phyloP scores from a whole-genome alignment of 177 flowering plant species.

The Vitis hybrid region DNA sequence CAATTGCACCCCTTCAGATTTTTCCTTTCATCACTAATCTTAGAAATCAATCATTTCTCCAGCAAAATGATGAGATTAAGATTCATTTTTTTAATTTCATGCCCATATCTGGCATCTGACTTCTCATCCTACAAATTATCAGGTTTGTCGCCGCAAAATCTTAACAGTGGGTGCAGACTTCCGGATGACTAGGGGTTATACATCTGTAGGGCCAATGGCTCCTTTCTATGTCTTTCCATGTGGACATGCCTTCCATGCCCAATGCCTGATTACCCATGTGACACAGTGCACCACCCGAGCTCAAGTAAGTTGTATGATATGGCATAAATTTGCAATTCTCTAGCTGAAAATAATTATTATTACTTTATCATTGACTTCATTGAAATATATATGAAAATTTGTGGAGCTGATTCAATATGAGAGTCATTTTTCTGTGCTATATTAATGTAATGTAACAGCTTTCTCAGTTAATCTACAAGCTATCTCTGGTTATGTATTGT shows the following conservation, averaged over 20 bases:
- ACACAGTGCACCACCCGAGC: constrained; percentile 67
- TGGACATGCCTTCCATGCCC: constrained; percentile 92
- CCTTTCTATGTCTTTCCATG: constrained; percentile 99
- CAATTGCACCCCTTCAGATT: no score
- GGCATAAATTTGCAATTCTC: neutral
- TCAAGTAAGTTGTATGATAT: constrained; percentile 56
- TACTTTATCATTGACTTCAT: no score
- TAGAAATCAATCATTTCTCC: no score
- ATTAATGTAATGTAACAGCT: neutral
- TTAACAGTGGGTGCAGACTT: constrained; percentile 51
- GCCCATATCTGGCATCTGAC: neutral
- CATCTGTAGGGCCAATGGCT: constrained; percentile 84
- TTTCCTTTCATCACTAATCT: no score
- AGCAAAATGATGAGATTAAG: no score
- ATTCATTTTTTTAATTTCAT: no score
- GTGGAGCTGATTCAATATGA: no score
- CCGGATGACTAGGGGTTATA: constrained; percentile 65
- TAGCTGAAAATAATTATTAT: no score
- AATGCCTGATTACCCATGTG: constrained; percentile 91
- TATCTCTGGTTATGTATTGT: neutral
- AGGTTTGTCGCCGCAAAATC: constrained; percentile 84
- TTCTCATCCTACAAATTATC: constrained; percentile 7
- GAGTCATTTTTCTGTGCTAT: neutral
- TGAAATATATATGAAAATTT: no score
- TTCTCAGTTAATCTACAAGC: neutral